Conservation (phyloP, 352 stramenopile genomes). For the Plasmopara muralis region DNA sequence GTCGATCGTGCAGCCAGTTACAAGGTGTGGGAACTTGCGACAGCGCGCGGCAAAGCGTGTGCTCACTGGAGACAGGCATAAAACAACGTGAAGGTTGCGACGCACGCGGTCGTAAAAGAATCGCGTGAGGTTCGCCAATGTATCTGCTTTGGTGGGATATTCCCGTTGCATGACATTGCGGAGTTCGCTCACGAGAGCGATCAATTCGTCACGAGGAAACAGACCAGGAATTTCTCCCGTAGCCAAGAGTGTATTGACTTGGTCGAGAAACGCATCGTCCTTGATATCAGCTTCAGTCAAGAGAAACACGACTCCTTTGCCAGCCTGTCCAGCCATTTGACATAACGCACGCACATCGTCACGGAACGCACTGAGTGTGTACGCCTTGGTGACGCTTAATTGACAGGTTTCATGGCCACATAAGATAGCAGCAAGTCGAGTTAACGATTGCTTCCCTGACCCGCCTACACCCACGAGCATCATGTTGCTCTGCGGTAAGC, state of each 20-base stretch:
- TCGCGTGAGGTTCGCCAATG: slow-evolving; percentile 69
- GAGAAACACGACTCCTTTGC: slow-evolving; percentile 78
- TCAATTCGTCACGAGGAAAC: slow-evolving; percentile 86
- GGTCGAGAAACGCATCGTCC: slow-evolving; percentile 85
- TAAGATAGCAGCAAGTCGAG: slow-evolving; percentile 73
- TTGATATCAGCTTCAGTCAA: slow-evolving; percentile 89
- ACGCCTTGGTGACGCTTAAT: slow-evolving; percentile 84
- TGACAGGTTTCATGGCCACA: slow-evolving; percentile 75
- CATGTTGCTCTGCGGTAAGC: slow-evolving; percentile 80
- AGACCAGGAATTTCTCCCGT: slow-evolving; percentile 77
- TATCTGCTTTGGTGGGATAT: slow-evolving; percentile 58
- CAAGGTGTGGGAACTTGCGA: slow-evolving; percentile 84
- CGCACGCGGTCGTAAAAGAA: slow-evolving; percentile 87
- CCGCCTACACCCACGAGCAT: slow-evolving; percentile 89
- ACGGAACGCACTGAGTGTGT: slow-evolving; percentile 78
- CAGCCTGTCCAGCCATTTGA: slow-evolving; percentile 73
- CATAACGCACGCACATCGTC: slow-evolving; percentile 83
- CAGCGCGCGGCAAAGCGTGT: slow-evolving; percentile 68
- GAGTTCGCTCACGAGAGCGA: slow-evolving; percentile 79
- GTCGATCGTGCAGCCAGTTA: slow-evolving; percentile 84
- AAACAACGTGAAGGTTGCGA: slow-evolving; percentile 74
- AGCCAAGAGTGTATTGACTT: slow-evolving; percentile 83
- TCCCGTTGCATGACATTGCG: slow-evolving; percentile 62
- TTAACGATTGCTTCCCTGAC: slow-evolving; percentile 84
- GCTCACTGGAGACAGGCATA: slow-evolving; percentile 87